Conservation (phyloP, 2,329 filamentous ascomycete genomes). For the Nothopassalora personata region DNA sequence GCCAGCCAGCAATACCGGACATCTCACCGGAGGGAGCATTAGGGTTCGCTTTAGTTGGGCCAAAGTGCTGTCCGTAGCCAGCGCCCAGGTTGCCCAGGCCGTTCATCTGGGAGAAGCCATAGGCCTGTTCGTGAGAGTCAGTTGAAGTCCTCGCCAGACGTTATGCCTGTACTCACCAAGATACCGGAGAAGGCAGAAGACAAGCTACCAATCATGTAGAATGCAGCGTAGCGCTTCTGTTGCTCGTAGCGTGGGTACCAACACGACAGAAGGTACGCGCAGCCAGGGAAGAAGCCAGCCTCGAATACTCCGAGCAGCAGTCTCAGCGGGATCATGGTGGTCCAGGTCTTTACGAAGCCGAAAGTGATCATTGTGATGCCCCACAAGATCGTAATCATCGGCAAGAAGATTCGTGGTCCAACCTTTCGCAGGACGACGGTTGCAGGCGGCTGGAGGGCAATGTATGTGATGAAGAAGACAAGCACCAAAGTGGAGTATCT, state of each 20-base stretch:
- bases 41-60: conserved; percentile 28
- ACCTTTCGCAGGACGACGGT: conserved; percentile 63
- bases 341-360: conserved; percentile 50
- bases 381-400: conserved; percentile 49
- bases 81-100: conserved; percentile 41
- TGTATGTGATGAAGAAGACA: conserved; percentile 70
- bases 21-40: conserved; percentile 19
- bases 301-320: conserved; percentile 60
- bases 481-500: conserved; percentile 50
- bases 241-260: conserved; percentile 42
- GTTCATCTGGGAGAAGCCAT: conserved; percentile 36
- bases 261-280: conserved; percentile 66
- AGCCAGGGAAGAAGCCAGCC: conserved; percentile 47
- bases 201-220: conserved; percentile 48
- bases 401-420: conserved; percentile 42
- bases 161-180: conserved; percentile 9
- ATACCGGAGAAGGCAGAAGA: conserved; percentile 47
- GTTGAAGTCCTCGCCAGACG: no score
- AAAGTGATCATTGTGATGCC: conserved; percentile 59
- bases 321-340: conserved; percentile 48
- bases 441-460: conserved; percentile 65
- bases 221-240: conserved; percentile 38
- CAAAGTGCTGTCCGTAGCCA: conserved; percentile 31
- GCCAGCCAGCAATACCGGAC: conserved; percentile 40
- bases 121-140: conserved; percentile 13